Base-by-base conservation (phyloP, 352 stramenopile genomes). In the Phytophthora colocasiae region DNA sequence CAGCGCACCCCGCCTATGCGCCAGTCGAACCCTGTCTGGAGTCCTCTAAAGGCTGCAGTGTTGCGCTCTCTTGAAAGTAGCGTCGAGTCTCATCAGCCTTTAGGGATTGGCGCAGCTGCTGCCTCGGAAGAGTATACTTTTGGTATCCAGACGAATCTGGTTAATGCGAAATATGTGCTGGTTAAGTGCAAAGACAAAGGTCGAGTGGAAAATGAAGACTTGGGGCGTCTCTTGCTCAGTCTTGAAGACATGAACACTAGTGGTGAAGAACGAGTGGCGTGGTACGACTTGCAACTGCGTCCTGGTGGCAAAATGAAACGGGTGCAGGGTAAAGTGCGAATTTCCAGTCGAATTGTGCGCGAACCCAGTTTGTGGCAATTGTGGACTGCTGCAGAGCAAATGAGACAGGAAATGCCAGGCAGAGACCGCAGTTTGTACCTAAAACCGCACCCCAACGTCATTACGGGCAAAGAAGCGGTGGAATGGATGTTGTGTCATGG, bases 111-210 rank as follows among this genome's bases (percentile, higher is more conserved):
- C 19, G 88, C 85, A 5, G 88, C 88, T 4, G 88, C 88, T 0
- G 88, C 86, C 1, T 80, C 83, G 4, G 86, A 96, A 56, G 88
- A 96, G 72, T 96, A 96, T 64, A 96, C 88, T 40, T 95, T 96
- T 66, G 88, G 88, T 46, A 93, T 90, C 47, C 78, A 88, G 26
- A 87, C 83, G 26, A 92, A 93, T 47, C 54, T 96, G 7, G 63
- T 76, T 47, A 76, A 83, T 26, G 88, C 88, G 58, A 93, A 95
- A 68, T 96, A 90, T 56, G 58, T 96, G 56, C 68, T 94, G 11
- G 78, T 96, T 6, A 96, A 96, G 56, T 96, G 88, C 84, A 96
- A 96, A 50, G 85, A 96, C 73, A 96, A 94, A 47, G 88, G 88
- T 8, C 83, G 87, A 22, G 86, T 96, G 9, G 86, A 96, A 51